Base-by-base conservation (phyloP, 371 early-diverging fungal species). In the Rhizopus delemar region DNA sequence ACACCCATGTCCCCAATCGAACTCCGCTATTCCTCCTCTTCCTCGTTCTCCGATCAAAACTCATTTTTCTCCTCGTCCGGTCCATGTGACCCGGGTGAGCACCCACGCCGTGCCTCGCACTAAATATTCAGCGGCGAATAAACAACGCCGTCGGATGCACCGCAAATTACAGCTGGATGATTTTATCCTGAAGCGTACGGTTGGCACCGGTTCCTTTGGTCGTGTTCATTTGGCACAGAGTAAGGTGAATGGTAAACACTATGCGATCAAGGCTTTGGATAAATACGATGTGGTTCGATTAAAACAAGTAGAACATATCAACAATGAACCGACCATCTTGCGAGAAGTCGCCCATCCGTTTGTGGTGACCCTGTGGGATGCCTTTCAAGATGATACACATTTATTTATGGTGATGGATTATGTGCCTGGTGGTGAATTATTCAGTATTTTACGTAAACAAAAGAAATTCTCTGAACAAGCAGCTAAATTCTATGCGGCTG, bases 351-450 rank as follows among this genome's bases (percentile, higher is more conserved):
- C 89, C 16, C 93, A 88, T 34, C 97, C 98, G 3, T 98, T 89
- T 75, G 88, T 99, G 1, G 95, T 95, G 9, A 93, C 91, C 51
- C 74, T 98, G 4, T 91, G 89, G 73, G 95, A 88, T 57, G 88
- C 93, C 6, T 98, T 98, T 68, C 94, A 97, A 60, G 92, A 89
- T 54, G 85, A 85, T 57, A 88, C 93, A 9, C 90, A 93, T 65
- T 77, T 98, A 31, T 98, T 92, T 69, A 82, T 97, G 55, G 97
- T 90, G 5, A 94, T 98, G 94, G 98, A 97, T 63, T 98, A 96
- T 73, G 81, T 95, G 8, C 94, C 92, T 56, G 99, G 99, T 5
- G 99, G 99, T 3, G 99, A 98, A 73, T 83, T 95, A 28, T 96
- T 94, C 5, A 86, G 89, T 4, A 78, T 88, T 74, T 77, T 88